Base-by-base conservation (phyloP, 192 early-diverging fungal species). In the Diversispora eburnea region DNA sequence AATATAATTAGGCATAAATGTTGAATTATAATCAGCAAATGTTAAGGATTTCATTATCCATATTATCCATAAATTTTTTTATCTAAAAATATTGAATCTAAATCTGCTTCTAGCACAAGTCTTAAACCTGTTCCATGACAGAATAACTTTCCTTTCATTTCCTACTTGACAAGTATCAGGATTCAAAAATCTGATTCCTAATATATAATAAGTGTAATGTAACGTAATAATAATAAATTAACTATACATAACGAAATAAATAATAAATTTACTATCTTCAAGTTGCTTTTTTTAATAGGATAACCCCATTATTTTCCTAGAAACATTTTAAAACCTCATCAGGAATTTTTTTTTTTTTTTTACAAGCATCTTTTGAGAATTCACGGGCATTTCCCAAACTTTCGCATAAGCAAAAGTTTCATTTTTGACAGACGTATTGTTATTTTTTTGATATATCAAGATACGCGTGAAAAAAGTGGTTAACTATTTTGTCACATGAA, bases 111-210 rank as follows among this genome's bases (percentile, higher is more conserved):
- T 2, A 76, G 52, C 0, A 78, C 81, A 1, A 76, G 69, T 0
- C 41, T 52, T 2, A 48, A 3, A 3, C 68, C 73, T 3, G 61
- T n/a, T 20, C 81, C 81, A 54, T 82, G 81, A 20, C 81, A 82
- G 65, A 79, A 75, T 3, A 79, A 79, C 75, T 2, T 72, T 22
- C 0, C 58, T 70, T n/a, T 78, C 39, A 33, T 78, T 79, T 15
- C 77, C 76, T 13, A 70, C 70, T 8, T 75, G 52, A 52, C 81
- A 82, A 4, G 76, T 76, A 33, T 78, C 81, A 25, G 79, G 55
- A 72, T 82, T 76, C 33, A 82, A 52, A 20, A 79, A 76, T 19
- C 81, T 76, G 22, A 82, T 79, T 22, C 81, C 81, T 82, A 76
- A 33, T 33, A 2, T 33, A 33, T 33, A 33, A 33, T 33, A 33